Evolutionary conservation across 208 protist species (phyloP), one percentile per base, ranked within the genome.

Genomic region (Herpetomonas muscarum): DNA sequence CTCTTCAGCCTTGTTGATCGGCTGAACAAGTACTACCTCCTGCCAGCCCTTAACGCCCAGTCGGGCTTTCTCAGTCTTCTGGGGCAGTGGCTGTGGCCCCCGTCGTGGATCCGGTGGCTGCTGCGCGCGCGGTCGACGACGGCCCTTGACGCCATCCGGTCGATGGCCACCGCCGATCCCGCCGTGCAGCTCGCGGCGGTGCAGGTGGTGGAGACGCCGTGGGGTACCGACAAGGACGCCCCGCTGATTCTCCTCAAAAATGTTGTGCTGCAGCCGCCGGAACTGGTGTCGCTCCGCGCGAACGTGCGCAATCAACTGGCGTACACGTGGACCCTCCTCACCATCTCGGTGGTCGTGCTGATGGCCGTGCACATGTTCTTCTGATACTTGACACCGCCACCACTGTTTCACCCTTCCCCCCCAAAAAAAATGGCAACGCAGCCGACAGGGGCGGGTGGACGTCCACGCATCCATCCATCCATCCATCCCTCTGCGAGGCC

Each of bases 211-310:
- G 45, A 46, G 25, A 19, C 37, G 9, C 52, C 52, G 19, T 67
- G 61, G 61, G 52, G 41, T 22, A 53, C 25, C 44, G 31, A 46
- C 26, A 25, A 64, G 19, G 79, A 86, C 46, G 61, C 68, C 3
- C 61, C 79, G 19, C 55, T 67, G 15, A 52, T 64, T n/a, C 37
- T 86, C 4, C 49, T 86, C 15, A 70, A 75, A 25, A 52, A 68
- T 15, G 24, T 76, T 17, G 52, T 86, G 30, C 61, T 76, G 26
- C 67, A 69, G 2, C 72, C 79, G 3, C 67, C 74, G 9, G 61
- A 74, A 7, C 28, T 74, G 22, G 46, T 82, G 21, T 53, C 66
- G 52, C 58, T 37, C 6, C 46, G 49, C 36, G 28, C 15, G 0
- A 41, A 32, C 15, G 34, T 52, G 36, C 21, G 39, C 0, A 36